Base-by-base conservation (phyloP, 495 filamentous ascomycete species). In the Penicillium cataractarum region DNA sequence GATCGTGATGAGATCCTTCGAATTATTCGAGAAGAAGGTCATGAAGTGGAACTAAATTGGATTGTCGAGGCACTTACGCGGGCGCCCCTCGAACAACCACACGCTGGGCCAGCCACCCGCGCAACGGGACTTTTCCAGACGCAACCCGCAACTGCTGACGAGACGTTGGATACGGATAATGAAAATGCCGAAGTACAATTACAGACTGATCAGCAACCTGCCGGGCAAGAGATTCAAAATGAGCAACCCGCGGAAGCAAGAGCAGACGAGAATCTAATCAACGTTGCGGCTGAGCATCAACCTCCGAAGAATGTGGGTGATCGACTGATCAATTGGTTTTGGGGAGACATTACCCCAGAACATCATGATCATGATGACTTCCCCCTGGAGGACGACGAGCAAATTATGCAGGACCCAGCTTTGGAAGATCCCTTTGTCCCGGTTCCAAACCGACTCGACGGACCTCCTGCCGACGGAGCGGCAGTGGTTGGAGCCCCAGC, bases 401-500 rank as follows among this genome's bases (percentile, higher is more conserved):
- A 83, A 46, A 67, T 86, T 52, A 79, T 86, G 32, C 75, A 84
- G 55, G 78, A 88, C 55, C 66, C 85, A 24, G 86, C 78, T 15
- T 71, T 84, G 35, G 86, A 90, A 76, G 83, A 82, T n/a, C 87
- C 85, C 8, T 88, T 90, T 68, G 83, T 87, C 2, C 85, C 84
- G 19, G 76, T 87, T 35, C 73, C 73, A 48, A 77, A 78, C 60
- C 57, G 64, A 12, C 21, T 60, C 29, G 61, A 66, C 17, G 60
- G 63, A 5, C 61, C n/a, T 19, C 58, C 44, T n/a, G 55, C 42
- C 21, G 73, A 65, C 13, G 68, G 26, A 9, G 31, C 19, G n/a
- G 74, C 55, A 7, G 56, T 55, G 8, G 49, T 89, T 67, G 71
- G 78, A 40, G 67, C 56, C 26, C 62, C 65, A 33, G 68, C 58